phyloP scores from a whole-genome alignment of 306 rosid species.

The Vachellia pachyceras region DNA sequence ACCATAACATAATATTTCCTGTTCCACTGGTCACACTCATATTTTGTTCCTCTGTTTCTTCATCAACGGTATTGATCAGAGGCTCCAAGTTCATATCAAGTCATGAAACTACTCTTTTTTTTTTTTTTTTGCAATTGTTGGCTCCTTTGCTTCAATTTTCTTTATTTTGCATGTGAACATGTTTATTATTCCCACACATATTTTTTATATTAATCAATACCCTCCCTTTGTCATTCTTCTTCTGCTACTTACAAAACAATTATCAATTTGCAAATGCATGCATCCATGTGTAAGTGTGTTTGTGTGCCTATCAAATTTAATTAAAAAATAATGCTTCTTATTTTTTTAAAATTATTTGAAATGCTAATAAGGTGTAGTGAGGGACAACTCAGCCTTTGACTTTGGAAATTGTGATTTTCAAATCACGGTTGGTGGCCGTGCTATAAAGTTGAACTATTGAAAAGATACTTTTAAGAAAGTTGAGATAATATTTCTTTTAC shows the following conservation, averaged over 20 bases:
- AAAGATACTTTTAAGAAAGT: too few relatives aligned
- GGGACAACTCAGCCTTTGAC: conserved; percentile 41
- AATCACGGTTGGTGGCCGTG: not conserved
- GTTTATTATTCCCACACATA: not conserved
- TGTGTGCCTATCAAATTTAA: not conserved
- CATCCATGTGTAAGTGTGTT: not conserved
- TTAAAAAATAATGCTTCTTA: not conserved
- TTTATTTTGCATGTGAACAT: conserved; percentile 21
- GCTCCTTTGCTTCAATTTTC: conserved; percentile 1
- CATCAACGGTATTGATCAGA: not conserved
- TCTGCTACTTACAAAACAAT: not conserved
- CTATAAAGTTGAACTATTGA: too few relatives aligned
- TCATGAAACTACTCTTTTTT: not conserved
- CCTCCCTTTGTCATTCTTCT: conserved; percentile 8
- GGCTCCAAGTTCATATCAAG: not conserved
- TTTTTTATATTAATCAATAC: not conserved
- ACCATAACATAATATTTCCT: too few relatives aligned
- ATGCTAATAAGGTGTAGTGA: conserved; percentile 15
- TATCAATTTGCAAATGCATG: not conserved
- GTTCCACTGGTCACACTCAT: too few relatives aligned
- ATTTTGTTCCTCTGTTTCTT: too few relatives aligned
- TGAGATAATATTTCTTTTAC: too few relatives aligned
- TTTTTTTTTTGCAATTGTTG: not conserved
- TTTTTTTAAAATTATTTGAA: not conserved
- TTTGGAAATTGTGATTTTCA: not conserved